These are phyloP conservation scores for Neonectria neomacrospora DNA, from an alignment of 2,329 filamentous ascomycete genomes.

Conservation along the genomic window DNA sequence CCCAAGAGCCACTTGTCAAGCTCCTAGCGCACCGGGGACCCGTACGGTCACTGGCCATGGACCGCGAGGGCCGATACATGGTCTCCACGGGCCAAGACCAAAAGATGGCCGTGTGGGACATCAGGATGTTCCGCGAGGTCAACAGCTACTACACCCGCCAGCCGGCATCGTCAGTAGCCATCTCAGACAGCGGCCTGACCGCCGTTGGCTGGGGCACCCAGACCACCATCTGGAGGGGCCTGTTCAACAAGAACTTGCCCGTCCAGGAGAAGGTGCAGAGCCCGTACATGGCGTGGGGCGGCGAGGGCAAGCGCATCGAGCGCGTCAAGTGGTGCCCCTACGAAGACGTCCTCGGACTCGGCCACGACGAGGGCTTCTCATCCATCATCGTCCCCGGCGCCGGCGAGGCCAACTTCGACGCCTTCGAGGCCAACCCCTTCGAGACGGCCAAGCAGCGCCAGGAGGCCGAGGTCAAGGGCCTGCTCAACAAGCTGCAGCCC, in stretches of 20 bases:
- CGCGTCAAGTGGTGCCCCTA: constrained; percentile 92
- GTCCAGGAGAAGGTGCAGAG: constrained; percentile 84
- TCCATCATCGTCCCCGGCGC: constrained; percentile 91
- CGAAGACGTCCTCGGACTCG: constrained; percentile 89
- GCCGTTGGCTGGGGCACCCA: constrained; percentile 93
- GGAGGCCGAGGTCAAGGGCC: constrained; percentile 86
- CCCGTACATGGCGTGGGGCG: constrained; percentile 94
- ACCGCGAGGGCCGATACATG: constrained; percentile 95
- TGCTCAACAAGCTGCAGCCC: constrained; percentile 94
- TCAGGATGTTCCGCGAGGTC: constrained; percentile 92
- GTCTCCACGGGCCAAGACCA: constrained; percentile 90
- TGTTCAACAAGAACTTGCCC: constrained; percentile 78
- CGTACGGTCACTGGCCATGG: constrained; percentile 84
- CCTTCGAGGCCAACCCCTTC: constrained; percentile 93
- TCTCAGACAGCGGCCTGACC: constrained; percentile 88
- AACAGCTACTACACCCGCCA: constrained; percentile 87
- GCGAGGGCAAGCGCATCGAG: constrained; percentile 83
- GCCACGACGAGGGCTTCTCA: constrained; percentile 87
- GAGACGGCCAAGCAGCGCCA: constrained; percentile 93
- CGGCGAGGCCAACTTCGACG: constrained; percentile 97
- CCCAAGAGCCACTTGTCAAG: constrained; percentile 86
- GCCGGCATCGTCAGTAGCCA: constrained; percentile 84
- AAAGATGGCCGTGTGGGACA: constrained; percentile 95
- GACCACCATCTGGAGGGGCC: constrained; percentile 88
- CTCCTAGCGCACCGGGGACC: constrained; percentile 90